Evolutionary conservation across 371 early-diverging fungal species (phyloP).

Genomic region (Circinella minor): DNA sequence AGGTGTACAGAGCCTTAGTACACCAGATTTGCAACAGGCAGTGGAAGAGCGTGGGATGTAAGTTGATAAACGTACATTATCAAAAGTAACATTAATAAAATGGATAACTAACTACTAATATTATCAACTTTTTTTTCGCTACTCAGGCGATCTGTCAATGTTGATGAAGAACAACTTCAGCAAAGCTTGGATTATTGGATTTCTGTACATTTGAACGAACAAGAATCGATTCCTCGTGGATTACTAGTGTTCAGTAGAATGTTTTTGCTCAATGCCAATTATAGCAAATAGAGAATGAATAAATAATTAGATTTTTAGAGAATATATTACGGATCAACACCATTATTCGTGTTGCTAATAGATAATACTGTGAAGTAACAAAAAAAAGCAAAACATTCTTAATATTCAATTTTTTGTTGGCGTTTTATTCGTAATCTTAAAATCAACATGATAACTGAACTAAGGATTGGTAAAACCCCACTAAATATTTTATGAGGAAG

Average conservation of each 20-base stretch:
- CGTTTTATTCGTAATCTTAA: not conserved
- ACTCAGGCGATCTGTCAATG: constrained; percentile 49
- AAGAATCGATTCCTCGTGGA: constrained; percentile 45
- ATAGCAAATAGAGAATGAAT: constrained; percentile 24
- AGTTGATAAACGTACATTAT: constrained; percentile 8
- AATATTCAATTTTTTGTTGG: no score
- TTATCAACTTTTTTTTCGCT: not conserved
- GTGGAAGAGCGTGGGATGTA: constrained; percentile 72
- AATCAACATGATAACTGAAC: not conserved
- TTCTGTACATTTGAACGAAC: constrained; percentile 40
- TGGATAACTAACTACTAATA: not conserved
- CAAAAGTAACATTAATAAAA: not conserved
- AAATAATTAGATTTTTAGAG: not conserved
- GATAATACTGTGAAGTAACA: no score
- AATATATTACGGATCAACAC: no score
- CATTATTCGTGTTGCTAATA: no score
- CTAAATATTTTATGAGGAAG: constrained; percentile 4
- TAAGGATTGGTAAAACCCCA: not conserved
- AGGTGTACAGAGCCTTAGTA: constrained; percentile 48
- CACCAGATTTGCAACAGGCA: constrained; percentile 53
- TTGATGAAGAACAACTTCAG: constrained; percentile 52
- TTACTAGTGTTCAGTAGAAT: constrained; percentile 65
- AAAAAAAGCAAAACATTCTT: no score
- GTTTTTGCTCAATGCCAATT: constrained; percentile 63
- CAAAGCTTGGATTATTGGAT: constrained; percentile 65